Conservation (phyloP, 2,329 filamentous ascomycete genomes). For the Thelonectria olida region DNA sequence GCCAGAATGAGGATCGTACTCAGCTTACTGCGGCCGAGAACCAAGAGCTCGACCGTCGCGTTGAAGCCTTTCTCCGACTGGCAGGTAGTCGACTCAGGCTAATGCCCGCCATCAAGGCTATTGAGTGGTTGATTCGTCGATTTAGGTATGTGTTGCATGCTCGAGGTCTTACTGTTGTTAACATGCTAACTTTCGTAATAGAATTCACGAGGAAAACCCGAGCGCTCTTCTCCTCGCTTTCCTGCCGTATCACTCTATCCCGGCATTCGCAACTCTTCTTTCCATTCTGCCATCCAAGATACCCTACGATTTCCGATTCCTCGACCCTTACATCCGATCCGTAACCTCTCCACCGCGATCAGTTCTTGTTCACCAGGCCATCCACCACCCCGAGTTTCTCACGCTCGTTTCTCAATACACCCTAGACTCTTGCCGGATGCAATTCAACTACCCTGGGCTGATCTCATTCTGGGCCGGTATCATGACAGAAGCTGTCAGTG, state of each 20-base stretch:
- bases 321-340: conserved; percentile 85
- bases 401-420: conserved; percentile 81
- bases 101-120: conserved; percentile 86
- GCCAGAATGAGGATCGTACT: conserved; percentile 85
- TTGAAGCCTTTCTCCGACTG: conserved; percentile 86
- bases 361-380: conserved; percentile 84
- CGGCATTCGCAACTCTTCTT: conserved; percentile 84
- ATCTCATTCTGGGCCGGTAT: conserved; percentile 92
- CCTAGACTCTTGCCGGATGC: conserved; percentile 74
- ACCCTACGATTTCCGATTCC: conserved; percentile 80
- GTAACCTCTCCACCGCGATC: conserved; percentile 80
- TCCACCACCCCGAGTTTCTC: conserved; percentile 80
- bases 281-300: conserved; percentile 85
- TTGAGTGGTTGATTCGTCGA: conserved; percentile 93
- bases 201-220: conserved; percentile 92
- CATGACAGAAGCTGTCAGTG: conserved; percentile 84
- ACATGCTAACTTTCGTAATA: conserved; percentile 49
- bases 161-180: background rate
- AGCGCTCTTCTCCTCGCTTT: conserved; percentile 82
- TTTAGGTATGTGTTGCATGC: conserved; percentile 73
- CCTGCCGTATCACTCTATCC: conserved; percentile 88
- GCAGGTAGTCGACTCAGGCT: conserved; percentile 80
- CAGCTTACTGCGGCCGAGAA: conserved; percentile 87
- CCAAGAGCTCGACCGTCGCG: conserved; percentile 76
- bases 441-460: conserved; percentile 79